Conservation (phyloP, 2,329 filamentous ascomycete species). For the Nigrograna mackinnonii region DNA sequence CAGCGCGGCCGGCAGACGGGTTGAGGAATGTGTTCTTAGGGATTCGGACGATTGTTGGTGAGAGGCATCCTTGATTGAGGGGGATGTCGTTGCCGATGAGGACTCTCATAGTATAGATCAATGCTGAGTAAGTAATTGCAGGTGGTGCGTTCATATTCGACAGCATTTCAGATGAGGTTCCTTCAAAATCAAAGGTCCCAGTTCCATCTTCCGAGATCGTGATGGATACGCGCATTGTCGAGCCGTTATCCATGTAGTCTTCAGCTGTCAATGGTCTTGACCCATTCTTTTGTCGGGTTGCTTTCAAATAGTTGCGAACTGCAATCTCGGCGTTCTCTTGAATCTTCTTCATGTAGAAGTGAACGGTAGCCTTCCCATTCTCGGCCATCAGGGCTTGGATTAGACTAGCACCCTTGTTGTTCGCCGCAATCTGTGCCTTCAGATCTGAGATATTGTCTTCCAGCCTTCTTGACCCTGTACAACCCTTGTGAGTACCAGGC, state of each 20-base stretch:
- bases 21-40: too few species aligned
- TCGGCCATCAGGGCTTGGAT: background rate
- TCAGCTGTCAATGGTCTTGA: constrained; percentile 22
- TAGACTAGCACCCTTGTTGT: background rate
- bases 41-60: too few species aligned
- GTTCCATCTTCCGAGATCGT: constrained; percentile 34
- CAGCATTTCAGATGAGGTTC: too few species aligned
- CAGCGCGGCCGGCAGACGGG: background rate
- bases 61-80: too few species aligned
- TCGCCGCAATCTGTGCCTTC: background rate
- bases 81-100: too few species aligned
- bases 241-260: constrained; percentile 49
- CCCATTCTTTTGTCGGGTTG: constrained; percentile 12
- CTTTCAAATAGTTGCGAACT: constrained; percentile 23
- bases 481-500: background rate
- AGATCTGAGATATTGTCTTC: background rate
- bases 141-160: too few species aligned
- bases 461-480: background rate
- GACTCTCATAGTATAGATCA: too few species aligned
- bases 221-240: constrained; percentile 36
- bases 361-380: background rate
- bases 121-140: too few species aligned
- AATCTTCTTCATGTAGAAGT: background rate
- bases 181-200: too few species aligned
- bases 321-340: background rate